phyloP scores from a whole-genome alignment of 129 eudicot genomes.

The Chrysanthemum makinoi region DNA sequence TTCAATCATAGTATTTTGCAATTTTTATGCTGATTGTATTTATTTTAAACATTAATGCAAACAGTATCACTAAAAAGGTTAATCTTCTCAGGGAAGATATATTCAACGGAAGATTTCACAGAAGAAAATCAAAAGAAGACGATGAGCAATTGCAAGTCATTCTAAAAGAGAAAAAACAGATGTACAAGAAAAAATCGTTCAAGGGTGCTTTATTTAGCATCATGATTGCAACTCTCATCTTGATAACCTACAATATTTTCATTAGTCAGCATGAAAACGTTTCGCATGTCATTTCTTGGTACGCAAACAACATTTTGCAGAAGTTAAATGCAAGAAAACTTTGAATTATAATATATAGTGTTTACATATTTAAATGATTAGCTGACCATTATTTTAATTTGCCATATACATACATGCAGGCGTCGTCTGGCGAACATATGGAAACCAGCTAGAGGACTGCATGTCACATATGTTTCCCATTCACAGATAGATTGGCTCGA shows the following conservation, averaged over 20 bases:
- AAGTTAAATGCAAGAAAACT: not conserved
- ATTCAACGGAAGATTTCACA: slow-evolving; percentile 53
- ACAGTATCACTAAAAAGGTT: not conserved
- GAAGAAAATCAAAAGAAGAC: slow-evolving; percentile 46
- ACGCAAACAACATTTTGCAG: not conserved
- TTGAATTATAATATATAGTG: not conserved
- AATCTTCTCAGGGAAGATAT: slow-evolving; percentile 55
- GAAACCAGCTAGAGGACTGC: slow-evolving; percentile 16
- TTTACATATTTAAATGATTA: not conserved
- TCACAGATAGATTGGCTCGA: slow-evolving; percentile 55
- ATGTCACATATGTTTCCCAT: slow-evolving; percentile 40
- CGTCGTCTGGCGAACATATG: slow-evolving; percentile 33
- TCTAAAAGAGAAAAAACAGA: slow-evolving; percentile 38
- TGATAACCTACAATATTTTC: slow-evolving; percentile 46
- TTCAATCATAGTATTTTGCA: not conserved
- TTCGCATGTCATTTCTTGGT: slow-evolving; percentile 43
- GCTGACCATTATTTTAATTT: not conserved
- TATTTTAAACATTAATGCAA: not conserved
- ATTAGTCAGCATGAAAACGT: slow-evolving; percentile 42
- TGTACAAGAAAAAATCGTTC: slow-evolving; percentile 40
- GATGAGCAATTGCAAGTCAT: slow-evolving; percentile 39
- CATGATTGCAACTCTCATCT: slow-evolving; percentile 44
- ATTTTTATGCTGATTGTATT: too few relatives aligned
- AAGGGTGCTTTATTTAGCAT: slow-evolving; percentile 44
- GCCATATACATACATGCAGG: not conserved